Evolutionary conservation across 768 basidiomycete species (phyloP), one percentile per base, ranked within the genome.

Genomic region (Mycena filopes): DNA sequence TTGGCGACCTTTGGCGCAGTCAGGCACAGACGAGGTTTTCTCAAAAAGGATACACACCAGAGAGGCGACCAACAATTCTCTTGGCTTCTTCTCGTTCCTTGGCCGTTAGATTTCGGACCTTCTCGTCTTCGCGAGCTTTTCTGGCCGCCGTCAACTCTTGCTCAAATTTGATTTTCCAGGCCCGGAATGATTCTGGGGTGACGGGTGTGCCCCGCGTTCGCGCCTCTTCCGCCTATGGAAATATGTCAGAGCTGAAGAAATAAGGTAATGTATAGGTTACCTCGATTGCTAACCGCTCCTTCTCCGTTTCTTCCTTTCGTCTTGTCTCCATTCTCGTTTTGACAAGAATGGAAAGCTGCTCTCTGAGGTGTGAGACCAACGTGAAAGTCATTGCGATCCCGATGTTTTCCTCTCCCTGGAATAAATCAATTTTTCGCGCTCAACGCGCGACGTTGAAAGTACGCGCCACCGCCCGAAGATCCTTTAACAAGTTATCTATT

Each of bases 381-480:
- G 97, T 95, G 74, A 98, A 99, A 20, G 96, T 96, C 96, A 99
- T 98, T 3, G 98, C 96, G 91, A 96, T 96, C 45, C 95, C 95
- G 23, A 94, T 72, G 75, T 93, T 95, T 73, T 96, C 94, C 73
- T 91, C 86, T 59, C 92, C 93, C 91, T 93, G 58, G 60, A 21
- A 55, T 53, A 56, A 54, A 58, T 66, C 55, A 31, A 25, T n/a
- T 51, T 36, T 43, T 55, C 43, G 55, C 40, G 56, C 63, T 65
- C 40, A 45, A 48, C 42, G 16, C 38, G 47, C 36, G 43, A 41
- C 46, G 36, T 15, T 15, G 36, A 38, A 56, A 54, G 31, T 42
- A 79, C 87, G 62, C 76, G 90, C 89, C 73, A 89, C 81, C 70
- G 80, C 79, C 67, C 82, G 83, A 33, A 93, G 81, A 36, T 85